These are phyloP conservation scores for Peronosclerospora sorghi DNA, from an alignment of 352 stramenopile genomes.

Conservation along the genomic window DNA sequence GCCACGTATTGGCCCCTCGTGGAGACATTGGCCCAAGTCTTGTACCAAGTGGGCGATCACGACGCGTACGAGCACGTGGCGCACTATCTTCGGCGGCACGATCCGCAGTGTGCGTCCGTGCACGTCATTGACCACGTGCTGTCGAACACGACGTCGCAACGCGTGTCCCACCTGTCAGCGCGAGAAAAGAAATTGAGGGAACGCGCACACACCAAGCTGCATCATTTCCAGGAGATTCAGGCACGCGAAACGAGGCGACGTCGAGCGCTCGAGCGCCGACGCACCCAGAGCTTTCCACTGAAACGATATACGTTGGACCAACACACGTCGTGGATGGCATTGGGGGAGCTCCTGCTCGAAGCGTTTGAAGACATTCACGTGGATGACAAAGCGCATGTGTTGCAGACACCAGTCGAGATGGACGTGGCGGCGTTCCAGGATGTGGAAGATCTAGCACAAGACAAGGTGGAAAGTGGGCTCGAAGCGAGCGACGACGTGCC, in stretches of 20 bases:
- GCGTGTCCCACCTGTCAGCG: not conserved
- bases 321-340: slow-evolving; percentile 31
- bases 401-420: slow-evolving; percentile 20
- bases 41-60: slow-evolving; percentile 39
- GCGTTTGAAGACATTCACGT: slow-evolving; percentile 46
- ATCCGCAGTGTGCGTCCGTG: slow-evolving; percentile 32
- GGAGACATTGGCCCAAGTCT: slow-evolving; percentile 43
- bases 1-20: slow-evolving; percentile 54
- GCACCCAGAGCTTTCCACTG: not conserved
- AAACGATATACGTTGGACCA: slow-evolving; percentile 35
- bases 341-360: slow-evolving; percentile 52
- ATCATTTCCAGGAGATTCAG: slow-evolving; percentile 15
- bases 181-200: slow-evolving; percentile 6
- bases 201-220: slow-evolving; percentile 10
- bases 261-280: slow-evolving; percentile 11
- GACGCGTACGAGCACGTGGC: slow-evolving; percentile 37
- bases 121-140: slow-evolving; percentile 13
- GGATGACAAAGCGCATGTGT: slow-evolving; percentile 11
- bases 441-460: not conserved
- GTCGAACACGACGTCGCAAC: not conserved
- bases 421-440: slow-evolving; percentile 12
- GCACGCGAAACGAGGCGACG: slow-evolving; percentile 20
- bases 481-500: not conserved
- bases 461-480: not conserved
- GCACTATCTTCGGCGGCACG: slow-evolving; percentile 28